phyloP scores from a whole-genome alignment of 202 grass and related monocot species.

The Cymbopogon flexuosus region DNA sequence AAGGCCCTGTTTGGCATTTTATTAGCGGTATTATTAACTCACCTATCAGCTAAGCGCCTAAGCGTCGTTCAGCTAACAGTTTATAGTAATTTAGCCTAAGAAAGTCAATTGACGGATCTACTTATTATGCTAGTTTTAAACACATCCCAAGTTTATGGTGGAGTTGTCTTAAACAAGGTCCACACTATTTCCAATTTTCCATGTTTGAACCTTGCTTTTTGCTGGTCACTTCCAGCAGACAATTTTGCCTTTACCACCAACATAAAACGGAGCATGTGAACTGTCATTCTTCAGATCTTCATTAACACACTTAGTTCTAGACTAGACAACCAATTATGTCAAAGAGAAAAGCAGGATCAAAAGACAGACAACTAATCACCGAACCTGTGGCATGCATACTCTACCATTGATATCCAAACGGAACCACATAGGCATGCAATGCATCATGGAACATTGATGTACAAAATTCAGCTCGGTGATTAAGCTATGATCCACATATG shows the following conservation, averaged over 20 bases:
- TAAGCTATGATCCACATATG: conserved; percentile 51
- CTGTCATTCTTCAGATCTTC: neutral
- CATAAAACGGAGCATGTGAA: neutral
- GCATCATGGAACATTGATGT: neutral
- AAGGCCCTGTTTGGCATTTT: neutral
- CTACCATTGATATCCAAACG: neutral
- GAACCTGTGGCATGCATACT: neutral
- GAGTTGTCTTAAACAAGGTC: too few relatives aligned
- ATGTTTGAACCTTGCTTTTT: too few relatives aligned
- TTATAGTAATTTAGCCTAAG: too few relatives aligned
- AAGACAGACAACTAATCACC: neutral
- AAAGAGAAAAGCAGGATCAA: neutral
- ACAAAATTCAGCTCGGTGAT: neutral
- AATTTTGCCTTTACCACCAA: neutral
- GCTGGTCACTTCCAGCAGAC: neutral
- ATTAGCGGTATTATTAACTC: too few relatives aligned
- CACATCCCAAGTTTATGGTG: too few relatives aligned
- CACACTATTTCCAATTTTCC: too few relatives aligned
- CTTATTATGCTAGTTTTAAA: too few relatives aligned
- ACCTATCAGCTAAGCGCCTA: too few relatives aligned
- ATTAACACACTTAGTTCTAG: neutral
- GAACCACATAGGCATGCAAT: neutral
- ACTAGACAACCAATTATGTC: neutral
- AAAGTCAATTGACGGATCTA: too few relatives aligned
- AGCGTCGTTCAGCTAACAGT: too few relatives aligned